These are phyloP conservation scores for Phytophthora cactorum DNA, from an alignment of 352 stramenopile genomes.

Conservation along the genomic window DNA sequence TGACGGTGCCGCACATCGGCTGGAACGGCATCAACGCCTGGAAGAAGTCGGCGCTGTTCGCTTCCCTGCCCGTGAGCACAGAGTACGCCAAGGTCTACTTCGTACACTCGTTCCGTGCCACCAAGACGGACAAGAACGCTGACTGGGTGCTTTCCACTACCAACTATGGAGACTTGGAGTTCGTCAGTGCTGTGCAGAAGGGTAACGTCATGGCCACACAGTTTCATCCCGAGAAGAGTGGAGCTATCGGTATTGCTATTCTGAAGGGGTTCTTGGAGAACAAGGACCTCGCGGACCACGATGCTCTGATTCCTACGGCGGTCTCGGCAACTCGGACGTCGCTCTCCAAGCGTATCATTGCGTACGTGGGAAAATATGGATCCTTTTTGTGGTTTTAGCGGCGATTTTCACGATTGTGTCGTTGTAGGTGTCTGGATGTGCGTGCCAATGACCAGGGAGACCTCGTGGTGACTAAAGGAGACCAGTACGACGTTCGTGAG, in stretches of 20 bases:
- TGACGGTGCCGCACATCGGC: slow-evolving; percentile 96
- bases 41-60: slow-evolving; percentile 85
- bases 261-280: slow-evolving; percentile 94
- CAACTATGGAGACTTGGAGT: slow-evolving; percentile 93
- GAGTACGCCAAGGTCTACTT: slow-evolving; percentile 93
- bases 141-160: slow-evolving; percentile 96
- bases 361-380: slow-evolving; percentile 48
- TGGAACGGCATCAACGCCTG: slow-evolving; percentile 96
- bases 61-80: slow-evolving; percentile 42
- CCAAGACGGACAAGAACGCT: slow-evolving; percentile 74
- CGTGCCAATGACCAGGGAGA: slow-evolving; percentile 96
- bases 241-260: slow-evolving; percentile 90
- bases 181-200: slow-evolving; percentile 95
- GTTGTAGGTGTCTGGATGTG: slow-evolving; percentile 93
- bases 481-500: slow-evolving; percentile 99
- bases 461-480: slow-evolving; percentile 98
- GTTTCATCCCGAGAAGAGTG: slow-evolving; percentile 99
- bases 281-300: slow-evolving; percentile 51
- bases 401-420: slow-evolving; percentile 13
- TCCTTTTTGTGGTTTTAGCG: slow-evolving; percentile 6
- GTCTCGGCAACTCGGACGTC: slow-evolving; percentile 55
- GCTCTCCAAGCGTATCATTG: slow-evolving; percentile 96
- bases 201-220: slow-evolving; percentile 98
- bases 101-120: slow-evolving; percentile 96
- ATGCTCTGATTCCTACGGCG: slow-evolving; percentile 43